Percentiles rank a stretch among this genome's conserved stretches.
Evolutionary conservation across 352 stramenopile species (phyloP).

Genomic region (Plasmopara halstedii): DNA sequence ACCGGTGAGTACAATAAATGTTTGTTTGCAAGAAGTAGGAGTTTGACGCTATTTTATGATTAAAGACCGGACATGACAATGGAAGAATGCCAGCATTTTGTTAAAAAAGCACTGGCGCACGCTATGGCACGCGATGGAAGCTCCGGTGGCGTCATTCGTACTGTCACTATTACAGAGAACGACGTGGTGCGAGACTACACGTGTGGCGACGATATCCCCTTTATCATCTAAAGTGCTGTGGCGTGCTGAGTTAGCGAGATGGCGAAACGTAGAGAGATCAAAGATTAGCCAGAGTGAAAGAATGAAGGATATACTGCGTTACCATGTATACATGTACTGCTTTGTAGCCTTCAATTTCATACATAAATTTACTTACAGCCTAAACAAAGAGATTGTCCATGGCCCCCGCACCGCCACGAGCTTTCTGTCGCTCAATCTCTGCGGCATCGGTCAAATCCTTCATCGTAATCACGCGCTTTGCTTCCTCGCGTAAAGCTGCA

Average conservation of each 20-base stretch:
- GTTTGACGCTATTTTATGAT: too few relatives aligned
- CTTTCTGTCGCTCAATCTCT: constrained; percentile 67
- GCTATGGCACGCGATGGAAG: constrained; percentile 98
- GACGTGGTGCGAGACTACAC: constrained; percentile 90
- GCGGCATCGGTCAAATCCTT: constrained; percentile 69
- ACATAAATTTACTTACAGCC: constrained; percentile 19
- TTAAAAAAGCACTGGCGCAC: constrained; percentile 93
- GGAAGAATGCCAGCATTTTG: constrained; percentile 92
- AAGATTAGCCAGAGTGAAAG: constrained; percentile 5
- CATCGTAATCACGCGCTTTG: constrained; percentile 62
- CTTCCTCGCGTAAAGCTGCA: constrained; percentile 55
- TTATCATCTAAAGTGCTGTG: constrained; percentile 53
- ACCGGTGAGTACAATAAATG: constrained; percentile 37
- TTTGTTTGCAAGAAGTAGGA: neutral
- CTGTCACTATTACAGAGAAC: constrained; percentile 90
- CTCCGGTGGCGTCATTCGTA: constrained; percentile 97
- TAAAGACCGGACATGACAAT: constrained; percentile 91
- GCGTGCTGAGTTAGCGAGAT: too few relatives aligned
- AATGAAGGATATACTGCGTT: constrained; percentile 19
- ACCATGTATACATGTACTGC: constrained; percentile 9
- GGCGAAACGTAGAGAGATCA: too few relatives aligned
- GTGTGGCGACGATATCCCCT: constrained; percentile 88
- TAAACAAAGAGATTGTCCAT: constrained; percentile 83
- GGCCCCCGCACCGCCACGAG: constrained; percentile 41
- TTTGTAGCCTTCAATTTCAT: constrained; percentile 6